Evolutionary conservation across 139 green algal species (phyloP), one percentile per base, ranked within the genome.

Genomic region (Volvox reticuliferus): DNA sequence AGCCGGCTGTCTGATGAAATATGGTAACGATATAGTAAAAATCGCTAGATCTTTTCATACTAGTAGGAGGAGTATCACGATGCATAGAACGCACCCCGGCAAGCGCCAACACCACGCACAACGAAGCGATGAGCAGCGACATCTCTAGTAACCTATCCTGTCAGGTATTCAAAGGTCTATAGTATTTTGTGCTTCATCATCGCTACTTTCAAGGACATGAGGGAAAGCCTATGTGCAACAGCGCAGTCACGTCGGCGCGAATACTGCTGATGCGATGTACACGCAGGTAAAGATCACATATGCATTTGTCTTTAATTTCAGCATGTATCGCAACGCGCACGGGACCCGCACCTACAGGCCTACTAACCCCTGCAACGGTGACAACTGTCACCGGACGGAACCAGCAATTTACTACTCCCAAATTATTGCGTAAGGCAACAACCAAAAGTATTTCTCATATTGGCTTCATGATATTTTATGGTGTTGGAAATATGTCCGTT

Each of bases 31-130:
- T 30, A 61, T 77, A 35, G 13, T 44, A 61, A 37, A 2, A 2
- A 35, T 35, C 36, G 44, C 22, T 73, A 20, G 9, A 30, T 62
- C 36, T 33, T 24, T 71, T 44, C 17, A 20, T 18, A 17, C 36
- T 28, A 36, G 18, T 35, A 68, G 2, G 44, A 33, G 20, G 18
- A n/a, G 1, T 9, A 84, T 68, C 78, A 20, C 14, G 30, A 67
- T 33, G 18, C 14, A 33, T 37, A 26, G 32, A 61, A 76, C 81
- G 55, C 30, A 87, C 81, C 81, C 61, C 81, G 61, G 18, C 61
- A 13, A 87, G 81, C 61, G 61, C 61, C 61, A 87, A 32, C 81
- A 76, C 17, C 14, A 62, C 61, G 21, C 28, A 87, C 61, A 87
- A 2, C 30, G 61, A 28, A 76, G 62, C 81, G 18, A 77, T 61